Evolutionary conservation across 148 eudicot genomes (phyloP).

Genomic region (Silene conica): DNA sequence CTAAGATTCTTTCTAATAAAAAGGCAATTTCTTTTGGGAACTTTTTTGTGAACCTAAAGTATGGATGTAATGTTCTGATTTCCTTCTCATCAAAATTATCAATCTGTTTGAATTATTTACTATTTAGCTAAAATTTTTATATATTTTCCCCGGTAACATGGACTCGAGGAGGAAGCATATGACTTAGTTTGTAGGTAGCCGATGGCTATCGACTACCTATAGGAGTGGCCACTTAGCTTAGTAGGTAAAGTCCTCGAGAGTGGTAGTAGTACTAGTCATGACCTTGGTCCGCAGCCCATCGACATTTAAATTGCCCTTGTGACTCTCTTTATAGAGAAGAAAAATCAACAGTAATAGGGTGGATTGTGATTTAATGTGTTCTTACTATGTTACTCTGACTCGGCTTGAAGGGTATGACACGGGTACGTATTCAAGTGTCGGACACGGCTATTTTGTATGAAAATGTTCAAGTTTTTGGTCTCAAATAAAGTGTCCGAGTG

Average conservation of each 20-base stretch:
- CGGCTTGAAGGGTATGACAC: too few relatives aligned
- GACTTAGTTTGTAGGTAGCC: too few relatives aligned
- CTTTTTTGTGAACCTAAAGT: neutral
- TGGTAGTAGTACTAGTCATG: neutral
- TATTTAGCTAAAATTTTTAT: neutral
- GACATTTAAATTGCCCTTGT: neutral
- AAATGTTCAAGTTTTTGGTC: too few relatives aligned
- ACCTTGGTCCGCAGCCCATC: neutral
- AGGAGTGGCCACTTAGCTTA: too few relatives aligned
- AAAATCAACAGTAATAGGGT: neutral
- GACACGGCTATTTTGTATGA: too few relatives aligned
- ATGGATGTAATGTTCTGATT: neutral
- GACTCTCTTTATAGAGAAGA: neutral
- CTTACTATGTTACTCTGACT: too few relatives aligned
- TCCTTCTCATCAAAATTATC: neutral
- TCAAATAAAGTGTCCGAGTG: too few relatives aligned
- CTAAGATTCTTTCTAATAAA: too few relatives aligned
- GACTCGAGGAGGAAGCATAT: neutral
- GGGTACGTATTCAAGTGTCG: too few relatives aligned
- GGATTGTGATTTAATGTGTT: neutral
- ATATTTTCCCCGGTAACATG: neutral
- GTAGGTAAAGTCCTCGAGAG: neutral
- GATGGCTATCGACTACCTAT: neutral
- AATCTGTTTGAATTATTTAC: neutral
- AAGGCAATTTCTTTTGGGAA: too few relatives aligned